Base-by-base conservation (phyloP, 805 yeast genomes). In the Saccharomyces mikatae region DNA sequence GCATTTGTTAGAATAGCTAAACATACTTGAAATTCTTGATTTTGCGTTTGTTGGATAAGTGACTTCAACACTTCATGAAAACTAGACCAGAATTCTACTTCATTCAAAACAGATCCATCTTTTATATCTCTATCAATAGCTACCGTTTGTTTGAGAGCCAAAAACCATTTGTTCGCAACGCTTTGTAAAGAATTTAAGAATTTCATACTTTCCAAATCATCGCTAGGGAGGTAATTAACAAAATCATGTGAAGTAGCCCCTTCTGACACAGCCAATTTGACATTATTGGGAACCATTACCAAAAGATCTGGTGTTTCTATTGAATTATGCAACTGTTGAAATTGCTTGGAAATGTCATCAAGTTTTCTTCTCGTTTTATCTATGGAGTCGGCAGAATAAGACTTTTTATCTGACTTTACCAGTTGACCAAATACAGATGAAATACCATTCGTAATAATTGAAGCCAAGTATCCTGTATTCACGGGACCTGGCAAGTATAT, bases 11-110 rank as follows among this genome's bases (percentile, higher is more conserved):
- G 73, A 0, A 87, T 72, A 1, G 79, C 80, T 13, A 89, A 68
- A 0, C 94, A 81, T 8, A 79, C 66, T 22, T 69, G 71, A 1
- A 89, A 80, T 36, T 80, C 83, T 0, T 76, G 74, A 0, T 80
- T 72, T 2, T 75, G 67, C 1, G 87, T 68, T 63, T 89, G 96
- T 1, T 74, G 73, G 52, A 80, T 79, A 0, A 87, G 75, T 1
- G 82, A 71, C 2, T 60, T 54, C 47, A 91, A 71, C 0, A 88
- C 83, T 1, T 69, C 63, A 61, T 87, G 92, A 73, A 87, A 75
- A 0, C 89, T 79, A 8, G 74, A 71, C 97, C 97, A 91, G 60
- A 87, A 90, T 49, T 77, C 80, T 2, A 86, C 74, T 62, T 91
- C 97, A 46, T 86, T 89, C 1, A 69, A 60, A 1, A 81, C 76